Percentiles rank a stretch among this genome's conserved stretches.
Conservation (phyloP, 2,329 filamentous ascomycete species). For the Sarocladiaceae sp. region DNA sequence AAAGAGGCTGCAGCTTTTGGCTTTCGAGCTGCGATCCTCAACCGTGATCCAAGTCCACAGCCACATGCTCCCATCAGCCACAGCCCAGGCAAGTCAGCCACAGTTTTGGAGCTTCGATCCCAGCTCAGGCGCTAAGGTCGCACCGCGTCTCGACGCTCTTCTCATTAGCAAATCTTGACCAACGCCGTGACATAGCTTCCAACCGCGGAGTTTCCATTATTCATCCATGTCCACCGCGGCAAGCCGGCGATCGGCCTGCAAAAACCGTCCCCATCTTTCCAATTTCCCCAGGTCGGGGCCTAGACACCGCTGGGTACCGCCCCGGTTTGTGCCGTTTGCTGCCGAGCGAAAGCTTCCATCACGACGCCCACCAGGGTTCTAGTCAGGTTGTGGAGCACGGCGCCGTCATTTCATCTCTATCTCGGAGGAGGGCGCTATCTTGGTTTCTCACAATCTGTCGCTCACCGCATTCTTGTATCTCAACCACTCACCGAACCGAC, state of each 20-base stretch:
- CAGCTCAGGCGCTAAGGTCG: background rate
- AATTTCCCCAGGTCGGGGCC: background rate
- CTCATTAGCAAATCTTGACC: slow-evolving; percentile 3
- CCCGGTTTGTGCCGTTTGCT: slow-evolving; percentile 3
- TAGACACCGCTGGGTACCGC: background rate
- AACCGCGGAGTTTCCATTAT: slow-evolving; percentile 6
- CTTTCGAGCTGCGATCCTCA: too few relatives aligned
- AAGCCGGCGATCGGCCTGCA: slow-evolving; percentile 1
- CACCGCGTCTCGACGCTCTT: background rate
- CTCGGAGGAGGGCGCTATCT: background rate
- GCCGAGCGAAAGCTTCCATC: background rate
- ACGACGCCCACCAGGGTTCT: background rate
- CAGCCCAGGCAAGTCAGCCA: too few relatives aligned
- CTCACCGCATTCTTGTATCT: slow-evolving; percentile 3
- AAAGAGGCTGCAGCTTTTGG: too few relatives aligned
- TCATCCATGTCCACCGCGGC: background rate
- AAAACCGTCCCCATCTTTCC: background rate
- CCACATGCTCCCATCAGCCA: too few relatives aligned
- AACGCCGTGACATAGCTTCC: background rate
- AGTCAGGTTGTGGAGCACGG: background rate
- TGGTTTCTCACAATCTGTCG: background rate
- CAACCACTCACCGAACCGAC: background rate
- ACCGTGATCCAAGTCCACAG: too few relatives aligned
- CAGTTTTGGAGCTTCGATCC: background rate
- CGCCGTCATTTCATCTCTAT: slow-evolving; percentile 7